These are phyloP conservation scores for Apophysomyces ossiformis DNA, from an alignment of 371 early-diverging fungal species.

Conservation along the genomic window DNA sequence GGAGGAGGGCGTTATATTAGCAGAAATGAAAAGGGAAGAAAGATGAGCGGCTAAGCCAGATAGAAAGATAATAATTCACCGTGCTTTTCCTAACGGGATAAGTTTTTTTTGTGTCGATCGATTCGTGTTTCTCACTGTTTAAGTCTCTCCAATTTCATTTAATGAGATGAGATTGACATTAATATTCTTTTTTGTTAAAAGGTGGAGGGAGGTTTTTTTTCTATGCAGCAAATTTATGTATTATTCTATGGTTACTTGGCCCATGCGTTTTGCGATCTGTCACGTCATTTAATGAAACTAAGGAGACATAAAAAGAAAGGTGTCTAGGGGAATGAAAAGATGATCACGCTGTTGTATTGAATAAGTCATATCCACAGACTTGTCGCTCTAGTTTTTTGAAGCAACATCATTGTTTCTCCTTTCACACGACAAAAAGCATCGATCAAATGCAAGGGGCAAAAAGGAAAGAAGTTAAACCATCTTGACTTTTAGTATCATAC, in stretches of 20 bases:
- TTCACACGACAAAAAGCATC: neutral
- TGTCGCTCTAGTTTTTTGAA: neutral
- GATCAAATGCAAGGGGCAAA: slow-evolving; percentile 2
- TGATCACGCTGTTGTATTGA: slow-evolving; percentile 1
- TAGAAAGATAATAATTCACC: neutral
- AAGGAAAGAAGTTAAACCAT: too few species aligned
- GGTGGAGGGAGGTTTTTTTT: neutral
- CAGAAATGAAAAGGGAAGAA: neutral
- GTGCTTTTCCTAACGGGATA: slow-evolving; percentile 8
- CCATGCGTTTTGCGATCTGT: slow-evolving; percentile 12
- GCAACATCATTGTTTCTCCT: slow-evolving; percentile 8
- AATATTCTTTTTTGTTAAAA: neutral
- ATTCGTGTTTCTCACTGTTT: neutral
- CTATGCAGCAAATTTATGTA: slow-evolving; percentile 8
- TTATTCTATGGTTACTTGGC: slow-evolving; percentile 1
- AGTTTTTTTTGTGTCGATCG: neutral
- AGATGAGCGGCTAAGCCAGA: neutral
- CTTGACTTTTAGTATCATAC: too few species aligned
- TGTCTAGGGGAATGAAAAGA: neutral
- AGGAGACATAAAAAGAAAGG: neutral
- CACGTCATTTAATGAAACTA: slow-evolving; percentile 9
- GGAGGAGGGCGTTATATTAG: slow-evolving; percentile 5
- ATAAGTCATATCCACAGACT: slow-evolving; percentile 4
- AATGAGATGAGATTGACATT: neutral
- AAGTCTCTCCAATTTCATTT: neutral